These are phyloP conservation scores for Metschnikowia similis DNA, from an alignment of 805 yeast species.

Conservation along the genomic window DNA sequence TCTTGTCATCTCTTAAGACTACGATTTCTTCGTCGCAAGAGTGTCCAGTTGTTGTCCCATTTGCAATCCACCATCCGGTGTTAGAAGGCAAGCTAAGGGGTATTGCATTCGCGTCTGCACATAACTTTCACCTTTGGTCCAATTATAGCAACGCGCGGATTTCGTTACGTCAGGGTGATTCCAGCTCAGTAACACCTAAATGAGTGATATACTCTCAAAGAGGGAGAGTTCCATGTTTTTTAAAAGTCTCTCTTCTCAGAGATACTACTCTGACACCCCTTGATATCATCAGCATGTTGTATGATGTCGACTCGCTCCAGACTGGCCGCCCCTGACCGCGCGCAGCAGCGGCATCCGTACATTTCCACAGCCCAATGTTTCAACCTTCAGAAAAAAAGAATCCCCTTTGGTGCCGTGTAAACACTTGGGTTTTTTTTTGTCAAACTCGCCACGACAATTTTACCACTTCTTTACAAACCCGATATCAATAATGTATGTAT, in stretches of 20 bases:
- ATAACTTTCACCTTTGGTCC: background rate
- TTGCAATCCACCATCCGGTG: no score
- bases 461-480: conserved; percentile 1
- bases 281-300: background rate
- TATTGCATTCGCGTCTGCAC: background rate
- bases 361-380: conserved; percentile 13
- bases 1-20: background rate
- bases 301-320: background rate
- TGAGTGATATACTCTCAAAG: no score
- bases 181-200: background rate
- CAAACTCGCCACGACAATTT: background rate
- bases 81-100: background rate
- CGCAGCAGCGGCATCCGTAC: conserved; percentile 14
- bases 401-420: conserved; percentile 5
- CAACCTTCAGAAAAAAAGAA: conserved; percentile 13
- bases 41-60: no score
- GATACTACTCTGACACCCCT: background rate
- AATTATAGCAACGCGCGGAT: conserved; percentile 1
- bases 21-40: background rate
- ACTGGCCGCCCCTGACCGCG: conserved; percentile 10
- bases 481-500: conserved; percentile 1
- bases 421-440: conserved; percentile 6
- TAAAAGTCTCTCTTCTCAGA: background rate
- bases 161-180: background rate
- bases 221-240: background rate